Percentiles rank a stretch among this genome's conserved stretches.
These are phyloP conservation scores for Cladorrhinum sp. DNA, from an alignment of 2,329 filamentous ascomycete species.

Conservation along the genomic window DNA sequence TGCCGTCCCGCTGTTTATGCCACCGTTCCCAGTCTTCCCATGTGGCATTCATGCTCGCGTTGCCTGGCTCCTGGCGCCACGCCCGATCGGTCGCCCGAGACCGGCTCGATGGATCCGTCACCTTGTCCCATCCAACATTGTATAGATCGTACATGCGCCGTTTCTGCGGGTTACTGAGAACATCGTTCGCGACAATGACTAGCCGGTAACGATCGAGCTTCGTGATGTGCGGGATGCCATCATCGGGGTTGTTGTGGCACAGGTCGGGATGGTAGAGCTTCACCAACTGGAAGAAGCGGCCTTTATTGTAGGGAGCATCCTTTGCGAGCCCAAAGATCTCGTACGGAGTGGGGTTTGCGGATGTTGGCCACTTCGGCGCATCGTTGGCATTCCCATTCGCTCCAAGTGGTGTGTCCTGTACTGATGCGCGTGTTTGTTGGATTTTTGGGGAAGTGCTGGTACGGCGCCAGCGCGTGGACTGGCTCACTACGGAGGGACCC, in stretches of 20 bases:
- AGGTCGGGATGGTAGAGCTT: slow-evolving; percentile 95
- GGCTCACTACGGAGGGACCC: background rate
- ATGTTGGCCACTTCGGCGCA: slow-evolving; percentile 45
- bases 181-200: slow-evolving; percentile 80
- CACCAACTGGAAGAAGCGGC: slow-evolving; percentile 82
- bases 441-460: background rate
- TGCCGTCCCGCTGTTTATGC: slow-evolving; percentile 54
- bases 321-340: slow-evolving; percentile 68
- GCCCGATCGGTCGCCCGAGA: slow-evolving; percentile 41
- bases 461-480: background rate
- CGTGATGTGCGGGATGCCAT: slow-evolving; percentile 53
- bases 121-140: slow-evolving; percentile 75
- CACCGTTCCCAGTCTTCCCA: slow-evolving; percentile 98
- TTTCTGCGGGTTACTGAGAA: slow-evolving; percentile 78
- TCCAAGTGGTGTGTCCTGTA: slow-evolving; percentile 11
- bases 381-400: background rate
- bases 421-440: slow-evolving; percentile 21
- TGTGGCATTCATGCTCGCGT: slow-evolving; percentile 70
- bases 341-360: slow-evolving; percentile 71
- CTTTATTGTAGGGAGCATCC: slow-evolving; percentile 72
- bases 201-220: slow-evolving; percentile 88
- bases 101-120: slow-evolving; percentile 47
- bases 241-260: slow-evolving; percentile 39
- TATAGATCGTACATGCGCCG: slow-evolving; percentile 78
- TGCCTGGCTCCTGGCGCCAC: slow-evolving; percentile 50